A percentile compares a stretch with the other conserved stretches of the same genome.
Evolutionary conservation across 1,284 basidiomycete genomes (phyloP).

Genomic region (Ceratobasidium sp.): DNA sequence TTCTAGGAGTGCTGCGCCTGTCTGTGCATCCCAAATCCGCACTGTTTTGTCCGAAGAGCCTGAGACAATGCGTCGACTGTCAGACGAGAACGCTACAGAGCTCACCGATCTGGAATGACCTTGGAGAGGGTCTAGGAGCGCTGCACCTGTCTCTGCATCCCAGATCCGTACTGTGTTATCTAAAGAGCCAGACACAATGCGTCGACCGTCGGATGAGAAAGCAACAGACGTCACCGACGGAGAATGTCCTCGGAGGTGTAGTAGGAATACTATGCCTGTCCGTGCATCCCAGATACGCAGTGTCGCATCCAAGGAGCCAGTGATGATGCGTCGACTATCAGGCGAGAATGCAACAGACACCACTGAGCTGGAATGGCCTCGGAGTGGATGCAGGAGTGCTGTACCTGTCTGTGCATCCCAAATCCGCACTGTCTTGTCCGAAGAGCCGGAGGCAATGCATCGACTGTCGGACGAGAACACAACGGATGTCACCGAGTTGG

Average conservation of each 20-base stretch:
- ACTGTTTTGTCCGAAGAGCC: no score
- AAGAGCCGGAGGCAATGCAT: background rate
- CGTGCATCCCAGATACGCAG: slow-evolving; percentile 9
- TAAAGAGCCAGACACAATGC: background rate
- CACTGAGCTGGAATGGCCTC: slow-evolving; percentile 18
- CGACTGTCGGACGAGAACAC: background rate
- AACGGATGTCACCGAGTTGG: background rate
- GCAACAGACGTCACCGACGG: background rate
- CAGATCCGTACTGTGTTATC: background rate
- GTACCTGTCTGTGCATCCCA: slow-evolving; percentile 11
- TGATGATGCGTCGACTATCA: slow-evolving; percentile 4
- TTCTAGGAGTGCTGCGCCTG: background rate
- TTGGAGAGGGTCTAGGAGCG: background rate
- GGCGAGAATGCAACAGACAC: slow-evolving; percentile 30
- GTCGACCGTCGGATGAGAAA: slow-evolving; percentile 55
- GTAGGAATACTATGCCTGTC: background rate
- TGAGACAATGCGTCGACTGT: no score
- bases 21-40: background rate
- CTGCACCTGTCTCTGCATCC: background rate
- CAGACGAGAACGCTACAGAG: no score
- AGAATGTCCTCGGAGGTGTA: background rate
- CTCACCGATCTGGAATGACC: no score
- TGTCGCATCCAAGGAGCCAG: background rate
- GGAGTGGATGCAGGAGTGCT: background rate
- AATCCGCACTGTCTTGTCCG: background rate